A percentile compares a stretch with the other conserved stretches of the same genome.
Conservation (phyloP, 2,329 filamentous ascomycete genomes). For the Aspergillus sp. region DNA sequence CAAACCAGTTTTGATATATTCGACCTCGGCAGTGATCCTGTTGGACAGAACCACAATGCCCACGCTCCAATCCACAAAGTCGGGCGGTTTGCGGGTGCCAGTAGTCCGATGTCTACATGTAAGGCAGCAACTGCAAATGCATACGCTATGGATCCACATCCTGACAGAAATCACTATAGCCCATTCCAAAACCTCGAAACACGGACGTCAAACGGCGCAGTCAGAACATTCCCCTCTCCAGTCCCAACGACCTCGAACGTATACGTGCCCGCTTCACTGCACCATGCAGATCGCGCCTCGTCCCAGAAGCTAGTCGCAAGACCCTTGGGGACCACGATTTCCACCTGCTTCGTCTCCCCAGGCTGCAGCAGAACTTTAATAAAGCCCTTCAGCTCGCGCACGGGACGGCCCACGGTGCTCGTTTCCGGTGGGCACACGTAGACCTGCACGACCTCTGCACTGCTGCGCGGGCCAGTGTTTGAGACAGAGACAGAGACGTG, state of each 20-base stretch:
- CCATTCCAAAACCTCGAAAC: conserved; percentile 72
- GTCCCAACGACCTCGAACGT: conserved; percentile 66
- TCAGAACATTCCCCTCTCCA: conserved; percentile 52
- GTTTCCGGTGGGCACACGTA: conserved; percentile 52
- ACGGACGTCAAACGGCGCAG: conserved; percentile 58
- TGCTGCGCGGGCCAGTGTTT: conserved; percentile 59
- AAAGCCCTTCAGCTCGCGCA: conserved; percentile 69
- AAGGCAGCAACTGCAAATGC: too few relatives aligned
- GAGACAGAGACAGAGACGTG: conserved; percentile 52
- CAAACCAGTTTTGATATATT: too few relatives aligned
- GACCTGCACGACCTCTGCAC: conserved; percentile 60
- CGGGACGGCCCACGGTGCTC: conserved; percentile 58
- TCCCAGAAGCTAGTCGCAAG: conserved; percentile 73
- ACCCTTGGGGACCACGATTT: conserved; percentile 63
- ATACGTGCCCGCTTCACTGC: conserved; percentile 68
- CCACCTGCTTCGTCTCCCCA: conserved; percentile 62
- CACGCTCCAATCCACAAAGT: too few relatives aligned
- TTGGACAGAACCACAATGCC: too few relatives aligned
- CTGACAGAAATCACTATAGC: conserved; percentile 44
- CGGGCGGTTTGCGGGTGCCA: too few relatives aligned
- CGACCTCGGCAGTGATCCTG: too few relatives aligned
- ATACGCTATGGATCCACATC: too few relatives aligned
- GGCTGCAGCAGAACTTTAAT: conserved; percentile 65
- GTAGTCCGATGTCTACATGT: too few relatives aligned
- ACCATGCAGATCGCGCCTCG: conserved; percentile 68